Conservation (phyloP, 805 yeast species). For the Candida suzukii region DNA sequence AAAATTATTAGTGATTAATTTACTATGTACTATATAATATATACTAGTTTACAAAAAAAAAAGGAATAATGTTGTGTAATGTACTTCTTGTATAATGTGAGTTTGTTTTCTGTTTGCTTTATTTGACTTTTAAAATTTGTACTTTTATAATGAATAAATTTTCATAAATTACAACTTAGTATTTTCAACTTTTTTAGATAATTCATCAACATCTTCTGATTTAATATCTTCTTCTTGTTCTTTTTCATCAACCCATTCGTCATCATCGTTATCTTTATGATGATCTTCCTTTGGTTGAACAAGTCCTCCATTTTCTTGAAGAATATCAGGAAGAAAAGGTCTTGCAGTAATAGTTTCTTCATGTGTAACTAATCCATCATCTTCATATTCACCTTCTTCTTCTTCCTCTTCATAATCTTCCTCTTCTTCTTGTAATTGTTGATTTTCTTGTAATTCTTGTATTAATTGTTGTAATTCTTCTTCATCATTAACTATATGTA, state of each 20-base stretch:
- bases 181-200: background rate
- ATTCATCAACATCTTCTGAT: conserved; percentile 23
- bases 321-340: conserved; percentile 34
- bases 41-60: background rate
- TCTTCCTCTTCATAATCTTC: conserved; percentile 24
- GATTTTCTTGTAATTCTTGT: conserved; percentile 19
- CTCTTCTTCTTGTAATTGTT: conserved; percentile 21
- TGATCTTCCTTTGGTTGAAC: conserved; percentile 26
- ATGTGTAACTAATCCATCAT: conserved; percentile 14
- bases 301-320: conserved; percentile 23
- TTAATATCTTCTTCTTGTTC: conserved; percentile 56
- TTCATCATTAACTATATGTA: conserved; percentile 40
- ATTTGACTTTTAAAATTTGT: too few species aligned
- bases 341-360: conserved; percentile 27
- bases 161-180: too few species aligned
- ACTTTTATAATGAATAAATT: too few species aligned
- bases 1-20: background rate
- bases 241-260: conserved; percentile 79
- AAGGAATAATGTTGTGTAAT: background rate
- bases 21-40: background rate
- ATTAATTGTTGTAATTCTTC: conserved; percentile 15
- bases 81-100: too few species aligned
- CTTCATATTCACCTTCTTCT: conserved; percentile 10
- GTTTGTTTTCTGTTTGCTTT: too few species aligned
- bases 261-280: conserved; percentile 68